Evolutionary conservation across 495 filamentous ascomycete genomes (phyloP).

Genomic region (Xylaria venustula): DNA sequence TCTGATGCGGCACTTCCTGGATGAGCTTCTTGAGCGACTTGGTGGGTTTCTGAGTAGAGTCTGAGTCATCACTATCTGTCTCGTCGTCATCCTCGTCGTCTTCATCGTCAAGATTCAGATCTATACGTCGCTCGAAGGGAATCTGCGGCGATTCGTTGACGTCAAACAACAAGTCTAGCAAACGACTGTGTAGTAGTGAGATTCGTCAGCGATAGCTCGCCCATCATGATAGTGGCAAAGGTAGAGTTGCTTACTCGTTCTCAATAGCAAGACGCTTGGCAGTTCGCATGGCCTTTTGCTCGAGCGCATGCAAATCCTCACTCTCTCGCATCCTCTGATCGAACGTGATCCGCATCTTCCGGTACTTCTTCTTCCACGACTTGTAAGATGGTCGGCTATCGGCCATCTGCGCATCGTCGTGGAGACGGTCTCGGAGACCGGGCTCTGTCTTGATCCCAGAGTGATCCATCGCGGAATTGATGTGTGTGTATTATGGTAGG

Average conservation of each 20-base stretch:
- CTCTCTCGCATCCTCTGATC: conserved; percentile 78
- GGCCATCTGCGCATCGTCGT: conserved; percentile 31
- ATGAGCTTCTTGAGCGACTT: conserved; percentile 41
- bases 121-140: conserved; percentile 69
- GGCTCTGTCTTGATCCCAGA: conserved; percentile 22
- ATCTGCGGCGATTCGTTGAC: conserved; percentile 79
- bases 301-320: conserved; percentile 72
- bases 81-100: conserved; percentile 39
- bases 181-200: conserved; percentile 47
- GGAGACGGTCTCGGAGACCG: conserved; percentile 22
- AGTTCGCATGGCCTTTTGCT: conserved; percentile 72
- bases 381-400: conserved; percentile 41
- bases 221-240: conserved; percentile 10
- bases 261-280: conserved; percentile 79
- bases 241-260: conserved; percentile 59
- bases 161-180: conserved; percentile 83
- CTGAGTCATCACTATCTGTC: conserved; percentile 23
- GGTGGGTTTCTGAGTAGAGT: conserved; percentile 26
- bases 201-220: conserved; percentile 11
- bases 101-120: conserved; percentile 57
- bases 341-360: conserved; percentile 85
- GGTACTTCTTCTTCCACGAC: conserved; percentile 83
- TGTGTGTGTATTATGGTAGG: not conserved
- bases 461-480: conserved; percentile 16
- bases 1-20: conserved; percentile 40